Conservation (phyloP, 345 rosid species). For the Syzygium jambos region DNA sequence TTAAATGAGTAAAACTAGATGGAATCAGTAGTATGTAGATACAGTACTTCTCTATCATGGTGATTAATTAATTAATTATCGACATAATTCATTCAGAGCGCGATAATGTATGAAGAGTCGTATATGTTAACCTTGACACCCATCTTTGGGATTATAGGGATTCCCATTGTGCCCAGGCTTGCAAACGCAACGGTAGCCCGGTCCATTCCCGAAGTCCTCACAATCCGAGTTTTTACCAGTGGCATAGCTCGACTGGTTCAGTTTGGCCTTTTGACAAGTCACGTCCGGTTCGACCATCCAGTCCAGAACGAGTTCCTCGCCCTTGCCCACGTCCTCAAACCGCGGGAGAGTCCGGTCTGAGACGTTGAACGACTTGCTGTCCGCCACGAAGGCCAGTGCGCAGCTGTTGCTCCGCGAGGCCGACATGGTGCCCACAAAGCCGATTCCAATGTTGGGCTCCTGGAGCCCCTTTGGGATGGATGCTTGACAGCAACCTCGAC, state of each 20-base stretch:
- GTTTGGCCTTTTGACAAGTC: fast-evolving
- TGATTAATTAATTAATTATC: too few species aligned
- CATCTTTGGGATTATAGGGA: fast-evolving
- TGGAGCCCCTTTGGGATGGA: neutral
- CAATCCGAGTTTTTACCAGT: fast-evolving
- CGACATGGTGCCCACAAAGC: too few species aligned
- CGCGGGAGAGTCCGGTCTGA: neutral
- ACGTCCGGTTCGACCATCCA: neutral
- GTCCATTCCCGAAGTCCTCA: fast-evolving
- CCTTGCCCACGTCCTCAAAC: neutral
- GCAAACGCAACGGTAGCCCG: neutral
- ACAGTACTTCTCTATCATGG: too few species aligned
- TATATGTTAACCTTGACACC: neutral
- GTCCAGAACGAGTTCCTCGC: neutral
- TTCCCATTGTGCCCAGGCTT: fast-evolving
- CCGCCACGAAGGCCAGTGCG: neutral
- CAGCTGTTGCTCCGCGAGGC: fast-evolving
- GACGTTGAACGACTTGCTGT: neutral
- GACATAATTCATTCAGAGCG: neutral
- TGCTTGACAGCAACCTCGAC: neutral
- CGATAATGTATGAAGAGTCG: neutral
- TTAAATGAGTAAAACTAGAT: too few species aligned
- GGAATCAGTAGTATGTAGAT: neutral
- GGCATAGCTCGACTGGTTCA: fast-evolving
- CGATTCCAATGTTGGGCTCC: neutral